Base-by-base conservation (phyloP, 345 rosid genomes). In the Linum trigynum region DNA sequence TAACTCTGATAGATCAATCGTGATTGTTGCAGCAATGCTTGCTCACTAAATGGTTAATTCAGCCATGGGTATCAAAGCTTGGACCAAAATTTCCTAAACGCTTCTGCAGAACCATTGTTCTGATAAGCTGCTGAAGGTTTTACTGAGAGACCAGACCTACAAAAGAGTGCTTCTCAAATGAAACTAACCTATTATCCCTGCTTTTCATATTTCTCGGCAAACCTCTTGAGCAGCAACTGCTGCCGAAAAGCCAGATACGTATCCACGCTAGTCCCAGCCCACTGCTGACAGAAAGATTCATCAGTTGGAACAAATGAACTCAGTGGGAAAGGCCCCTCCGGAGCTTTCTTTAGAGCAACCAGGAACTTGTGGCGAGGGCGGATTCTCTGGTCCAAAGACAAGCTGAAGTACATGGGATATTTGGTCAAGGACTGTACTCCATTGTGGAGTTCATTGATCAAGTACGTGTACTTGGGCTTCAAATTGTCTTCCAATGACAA, bases 291-390 rank as follows among this genome's bases (percentile, higher is more conserved):
- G 65, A 90, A 88, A 83, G 72, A 61, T 79, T 88, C 99, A 75
- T 90, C 96, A 57, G 86, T 85, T 63, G 90, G 90, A 67, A 90
- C 86, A 38, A 94, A 79, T 41, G 84, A 94, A 71, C 95, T 76
- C 38, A 94, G 83, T 67, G 99, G 99, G 76, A 94, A 94, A 16
- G 99, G 98, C 53, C 97, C 98, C 72, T 88, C 84, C 16, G 92
- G 87, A 63, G 89, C 98, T 78, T 90, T 92, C 79, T 92, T 88
- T 65, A 92, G 78, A 74, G 90, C 64, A 75, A 92, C 90, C 81
- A 90, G 79, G 87, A 88, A 92, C 57, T 77, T 86, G 51, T 92
- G 97, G 12, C 95, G 95, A 11, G 96, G 99, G 17, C 95, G 88
- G 77, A 94, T 94, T 82, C 99, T 86, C 77, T 88, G 95, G 63